These are phyloP conservation scores for Annulohypoxylon maeteangense DNA, from an alignment of 495 filamentous ascomycete genomes.

Conservation along the genomic window DNA sequence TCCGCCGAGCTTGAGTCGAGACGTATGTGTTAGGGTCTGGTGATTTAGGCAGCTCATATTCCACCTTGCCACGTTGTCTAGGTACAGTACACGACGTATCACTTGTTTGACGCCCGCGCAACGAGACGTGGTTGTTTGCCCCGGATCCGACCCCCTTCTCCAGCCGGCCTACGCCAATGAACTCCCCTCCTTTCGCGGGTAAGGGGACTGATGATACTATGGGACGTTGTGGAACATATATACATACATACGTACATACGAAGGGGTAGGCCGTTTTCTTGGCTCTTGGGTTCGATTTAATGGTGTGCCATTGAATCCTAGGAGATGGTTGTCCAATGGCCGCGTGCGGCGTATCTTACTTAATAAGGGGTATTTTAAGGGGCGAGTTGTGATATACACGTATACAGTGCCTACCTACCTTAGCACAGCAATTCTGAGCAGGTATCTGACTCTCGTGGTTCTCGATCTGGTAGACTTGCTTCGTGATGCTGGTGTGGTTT, in stretches of 20 bases:
- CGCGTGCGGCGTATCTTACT: background rate
- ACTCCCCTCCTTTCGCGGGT: background rate
- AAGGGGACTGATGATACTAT: background rate
- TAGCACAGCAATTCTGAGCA: background rate
- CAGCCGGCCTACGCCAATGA: constrained; percentile 1
- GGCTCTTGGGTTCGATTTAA: background rate
- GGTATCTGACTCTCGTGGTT: background rate
- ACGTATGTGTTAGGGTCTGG: background rate
- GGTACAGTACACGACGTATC: background rate
- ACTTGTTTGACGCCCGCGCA: background rate
- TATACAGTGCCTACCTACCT: too few relatives aligned
- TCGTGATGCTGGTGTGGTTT: background rate
- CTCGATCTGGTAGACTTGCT: too few relatives aligned
- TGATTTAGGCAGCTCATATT: background rate
- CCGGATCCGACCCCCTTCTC: constrained; percentile 6
- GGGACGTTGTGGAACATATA: constrained; percentile 23
- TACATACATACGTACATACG: too few relatives aligned
- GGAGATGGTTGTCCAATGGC: background rate
- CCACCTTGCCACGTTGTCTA: background rate
- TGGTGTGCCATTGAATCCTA: background rate
- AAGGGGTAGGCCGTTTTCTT: constrained; percentile 8
- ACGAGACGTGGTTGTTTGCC: constrained; percentile 17
- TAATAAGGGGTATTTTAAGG: constrained; percentile 10
- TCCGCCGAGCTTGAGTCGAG: background rate
- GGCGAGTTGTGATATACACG: constrained; percentile 1